Evolutionary conservation across 139 green algal species (phyloP), one percentile per base, ranked within the genome.

Genomic region (Tetraselmis striata): DNA sequence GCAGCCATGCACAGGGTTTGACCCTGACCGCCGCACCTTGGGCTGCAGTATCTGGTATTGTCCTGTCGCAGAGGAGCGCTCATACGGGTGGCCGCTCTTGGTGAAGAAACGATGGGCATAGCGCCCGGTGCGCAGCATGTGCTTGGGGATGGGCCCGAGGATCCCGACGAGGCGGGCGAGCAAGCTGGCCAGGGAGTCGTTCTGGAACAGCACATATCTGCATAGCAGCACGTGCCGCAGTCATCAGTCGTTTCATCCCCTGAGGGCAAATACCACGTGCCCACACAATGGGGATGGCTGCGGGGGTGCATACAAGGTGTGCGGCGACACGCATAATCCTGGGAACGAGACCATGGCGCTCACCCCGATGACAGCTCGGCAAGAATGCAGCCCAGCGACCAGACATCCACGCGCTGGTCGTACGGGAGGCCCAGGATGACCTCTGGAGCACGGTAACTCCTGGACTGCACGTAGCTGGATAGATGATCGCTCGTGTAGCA

Each of bases 401-500:
- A 99, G 1, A 99, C 83, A 86, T 99, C 96, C 27, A 99, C 91
- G 78, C 95, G 95, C 75, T 92, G 86, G 77, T 91, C 90, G 81
- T 98, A 99, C 2, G 92, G 87, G 80, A 97, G 83, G 1, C 95
- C 96, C 76, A 98, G 81, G 80, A 99, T 97, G 59, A 99, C 89
- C 85, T 99, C 95, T 1, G 96, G 96, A 1, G 96, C 95, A 18
- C 96, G 90, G 88, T 99, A 99, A 5, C 90, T 94, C 58, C 96
- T 88, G 18, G 86, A 94, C 92, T 99, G 94, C 29, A 99, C 93
- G 84, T 99, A 99, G 31, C 86, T 93, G 83, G 87, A 92, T 27
- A 98, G 90, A 80, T 95, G 92, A 86, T 99, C 96, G 22, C 92
- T 96, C 75, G 89, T 89, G 85, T 98, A 99, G 90, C 95, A 98